Evolutionary conservation across 495 filamentous ascomycete genomes (phyloP).

Genomic region (Aspergillus avenaceus): DNA sequence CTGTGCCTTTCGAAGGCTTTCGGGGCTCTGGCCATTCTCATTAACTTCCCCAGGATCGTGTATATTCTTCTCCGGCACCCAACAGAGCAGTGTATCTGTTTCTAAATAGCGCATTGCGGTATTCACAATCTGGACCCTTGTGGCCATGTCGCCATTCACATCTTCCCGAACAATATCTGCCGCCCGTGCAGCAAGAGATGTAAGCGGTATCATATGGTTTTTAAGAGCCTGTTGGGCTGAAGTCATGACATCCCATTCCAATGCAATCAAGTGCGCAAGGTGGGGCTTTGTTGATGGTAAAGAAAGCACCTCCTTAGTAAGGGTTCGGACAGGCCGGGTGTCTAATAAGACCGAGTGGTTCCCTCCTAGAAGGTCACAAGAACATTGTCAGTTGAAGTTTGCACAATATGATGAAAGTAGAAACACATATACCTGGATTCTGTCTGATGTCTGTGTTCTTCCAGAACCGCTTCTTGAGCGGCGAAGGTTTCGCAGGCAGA

Average conservation of each 20-base stretch:
- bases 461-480: slow-evolving; percentile 75
- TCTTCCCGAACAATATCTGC: slow-evolving; percentile 71
- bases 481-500: slow-evolving; percentile 31
- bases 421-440: slow-evolving; percentile 45
- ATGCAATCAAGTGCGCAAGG: slow-evolving; percentile 79
- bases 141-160: slow-evolving; percentile 36
- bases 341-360: slow-evolving; percentile 74
- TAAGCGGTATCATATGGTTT: slow-evolving; percentile 84
- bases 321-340: slow-evolving; percentile 70
- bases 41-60: slow-evolving; percentile 24
- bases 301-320: slow-evolving; percentile 64
- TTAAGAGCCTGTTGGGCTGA: slow-evolving; percentile 72
- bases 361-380: slow-evolving; percentile 40
- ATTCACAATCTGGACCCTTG: slow-evolving; percentile 55
- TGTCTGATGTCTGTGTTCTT: slow-evolving; percentile 66
- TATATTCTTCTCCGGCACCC: slow-evolving; percentile 61
- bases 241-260: slow-evolving; percentile 87
- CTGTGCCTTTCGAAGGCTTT: slow-evolving; percentile 71
- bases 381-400: background rate
- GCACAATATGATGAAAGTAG: background rate
- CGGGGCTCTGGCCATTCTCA: slow-evolving; percentile 23
- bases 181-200: slow-evolving; percentile 75
- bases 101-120: slow-evolving; percentile 80
- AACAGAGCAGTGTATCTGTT: slow-evolving; percentile 93
- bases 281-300: slow-evolving; percentile 72